Evolutionary conservation across 2,329 filamentous ascomycete species (phyloP).

Genomic region (Rutstroemia sp.): DNA sequence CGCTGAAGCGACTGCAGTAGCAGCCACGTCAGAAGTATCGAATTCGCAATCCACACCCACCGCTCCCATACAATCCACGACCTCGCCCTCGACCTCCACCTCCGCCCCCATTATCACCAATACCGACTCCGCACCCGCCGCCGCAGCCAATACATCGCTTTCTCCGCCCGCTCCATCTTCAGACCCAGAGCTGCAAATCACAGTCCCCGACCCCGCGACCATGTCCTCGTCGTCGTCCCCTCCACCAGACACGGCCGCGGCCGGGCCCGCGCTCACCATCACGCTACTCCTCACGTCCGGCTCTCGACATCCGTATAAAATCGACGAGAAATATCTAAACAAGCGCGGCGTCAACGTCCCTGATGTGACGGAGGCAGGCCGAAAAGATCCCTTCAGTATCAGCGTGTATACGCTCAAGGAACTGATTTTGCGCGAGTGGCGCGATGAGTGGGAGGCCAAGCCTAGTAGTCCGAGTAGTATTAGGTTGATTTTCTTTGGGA

Average conservation of each 20-base stretch:
- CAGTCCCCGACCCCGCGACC: background rate
- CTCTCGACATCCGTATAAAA: constrained; percentile 79
- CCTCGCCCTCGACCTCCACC: background rate
- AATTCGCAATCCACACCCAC: background rate
- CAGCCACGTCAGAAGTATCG: background rate
- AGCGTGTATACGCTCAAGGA: constrained; percentile 93
- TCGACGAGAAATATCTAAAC: constrained; percentile 77
- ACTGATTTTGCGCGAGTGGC: constrained; percentile 87
- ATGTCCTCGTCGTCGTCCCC: background rate
- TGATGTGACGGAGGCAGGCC: constrained; percentile 50
- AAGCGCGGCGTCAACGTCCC: constrained; percentile 75
- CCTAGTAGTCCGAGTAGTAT: constrained; percentile 85
- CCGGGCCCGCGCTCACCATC: constrained; percentile 55
- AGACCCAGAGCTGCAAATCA: background rate
- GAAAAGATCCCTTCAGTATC: constrained; percentile 75
- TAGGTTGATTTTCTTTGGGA: constrained; percentile 84
- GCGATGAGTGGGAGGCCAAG: constrained; percentile 81
- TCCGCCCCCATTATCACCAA: background rate
- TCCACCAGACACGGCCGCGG: background rate
- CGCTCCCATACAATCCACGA: background rate
- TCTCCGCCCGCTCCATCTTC: background rate
- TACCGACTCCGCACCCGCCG: background rate
- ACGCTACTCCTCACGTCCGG: constrained; percentile 78
- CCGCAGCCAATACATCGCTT: background rate
- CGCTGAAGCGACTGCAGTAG: background rate